phyloP scores from a whole-genome alignment of 108 stramenopile species.

The Pseudonitzschia delicatissima region DNA sequence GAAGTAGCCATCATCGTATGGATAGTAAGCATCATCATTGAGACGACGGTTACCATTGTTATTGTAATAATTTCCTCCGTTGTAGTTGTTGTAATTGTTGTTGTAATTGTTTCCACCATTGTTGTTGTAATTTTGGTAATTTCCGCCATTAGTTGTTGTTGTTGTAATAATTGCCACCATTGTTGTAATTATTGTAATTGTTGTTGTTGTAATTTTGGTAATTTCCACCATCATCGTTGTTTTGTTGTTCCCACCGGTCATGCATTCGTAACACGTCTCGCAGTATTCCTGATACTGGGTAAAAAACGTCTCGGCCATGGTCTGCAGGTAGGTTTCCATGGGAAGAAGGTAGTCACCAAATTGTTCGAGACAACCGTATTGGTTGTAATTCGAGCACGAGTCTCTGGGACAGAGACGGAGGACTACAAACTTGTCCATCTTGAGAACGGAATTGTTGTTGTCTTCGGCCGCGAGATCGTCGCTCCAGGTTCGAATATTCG shows the following conservation, averaged over 20 bases:
- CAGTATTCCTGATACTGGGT: slow-evolving; percentile 64
- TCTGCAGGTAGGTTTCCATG: slow-evolving; percentile 63
- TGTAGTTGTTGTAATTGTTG: background rate
- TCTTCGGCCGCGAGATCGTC: slow-evolving; percentile 46
- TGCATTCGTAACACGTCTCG: slow-evolving; percentile 49
- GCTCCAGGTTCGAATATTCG: slow-evolving; percentile 42
- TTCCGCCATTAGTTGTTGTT: background rate
- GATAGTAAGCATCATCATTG: slow-evolving; percentile 6
- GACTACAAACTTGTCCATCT: slow-evolving; percentile 69
- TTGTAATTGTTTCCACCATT: slow-evolving; percentile 8
- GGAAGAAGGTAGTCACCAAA: slow-evolving; percentile 79
- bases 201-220: slow-evolving; percentile 6
- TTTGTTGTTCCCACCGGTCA: slow-evolving; percentile 16
- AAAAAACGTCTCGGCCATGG: slow-evolving; percentile 64
- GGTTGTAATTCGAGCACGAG: slow-evolving; percentile 56
- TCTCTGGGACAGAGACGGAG: slow-evolving; percentile 76
- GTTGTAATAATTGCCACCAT: slow-evolving; percentile 10
- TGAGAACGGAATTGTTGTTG: slow-evolving; percentile 44
- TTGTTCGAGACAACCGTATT: slow-evolving; percentile 56
- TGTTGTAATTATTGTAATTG: slow-evolving; percentile 1
- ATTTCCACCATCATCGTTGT: slow-evolving; percentile 3
- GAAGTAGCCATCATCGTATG: slow-evolving; percentile 13
- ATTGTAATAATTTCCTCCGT: slow-evolving; percentile 6
- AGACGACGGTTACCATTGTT: slow-evolving; percentile 13
- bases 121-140: slow-evolving; percentile 8